Conservation (phyloP, 1,284 basidiomycete species). For the Ceratobasidium sp. region DNA sequence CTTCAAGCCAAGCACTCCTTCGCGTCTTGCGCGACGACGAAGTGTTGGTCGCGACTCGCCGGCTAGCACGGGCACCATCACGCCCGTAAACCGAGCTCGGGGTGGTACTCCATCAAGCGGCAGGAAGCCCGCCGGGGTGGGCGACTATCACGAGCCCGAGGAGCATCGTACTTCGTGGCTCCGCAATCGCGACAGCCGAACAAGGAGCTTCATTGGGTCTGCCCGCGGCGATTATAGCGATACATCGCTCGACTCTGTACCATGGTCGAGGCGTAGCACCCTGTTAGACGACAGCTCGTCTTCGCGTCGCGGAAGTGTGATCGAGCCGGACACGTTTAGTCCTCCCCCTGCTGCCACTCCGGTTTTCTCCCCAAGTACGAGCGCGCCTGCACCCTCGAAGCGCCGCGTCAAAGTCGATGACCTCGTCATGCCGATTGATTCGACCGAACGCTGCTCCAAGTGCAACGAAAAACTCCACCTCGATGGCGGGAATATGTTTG, state of each 20-base stretch:
- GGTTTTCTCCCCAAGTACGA: not conserved
- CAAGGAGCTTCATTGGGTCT: conserved; percentile 20
- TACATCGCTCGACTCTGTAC: conserved; percentile 16
- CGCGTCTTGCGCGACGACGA: conserved; percentile 15
- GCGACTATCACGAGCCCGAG: conserved; percentile 28
- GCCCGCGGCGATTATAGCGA: conserved; percentile 31
- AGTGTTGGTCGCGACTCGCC: conserved; percentile 33
- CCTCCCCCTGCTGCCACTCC: conserved; percentile 22
- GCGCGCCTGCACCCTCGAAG: conserved; percentile 12
- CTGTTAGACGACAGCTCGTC: not conserved
- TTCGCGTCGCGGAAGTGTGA: conserved; percentile 9
- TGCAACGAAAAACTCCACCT: conserved; percentile 32
- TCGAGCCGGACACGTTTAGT: conserved; percentile 8
- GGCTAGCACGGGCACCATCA: conserved; percentile 29
- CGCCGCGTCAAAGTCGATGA: conserved; percentile 32
- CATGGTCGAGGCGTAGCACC: conserved; percentile 18
- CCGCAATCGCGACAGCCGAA: conserved; percentile 23
- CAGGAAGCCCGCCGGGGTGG: conserved; percentile 20
- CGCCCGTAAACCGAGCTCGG: conserved; percentile 19
- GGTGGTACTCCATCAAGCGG: conserved; percentile 8
- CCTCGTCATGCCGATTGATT: conserved; percentile 32
- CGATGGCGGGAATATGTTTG: conserved; percentile 36
- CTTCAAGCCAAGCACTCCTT: conserved; percentile 27
- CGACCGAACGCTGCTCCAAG: conserved; percentile 18
- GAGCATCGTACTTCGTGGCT: conserved; percentile 33